Percentiles rank a stretch among this genome's conserved stretches.
phyloP scores from a whole-genome alignment of 495 filamentous ascomycete genomes.

The Pseudotulostoma volvatum region DNA sequence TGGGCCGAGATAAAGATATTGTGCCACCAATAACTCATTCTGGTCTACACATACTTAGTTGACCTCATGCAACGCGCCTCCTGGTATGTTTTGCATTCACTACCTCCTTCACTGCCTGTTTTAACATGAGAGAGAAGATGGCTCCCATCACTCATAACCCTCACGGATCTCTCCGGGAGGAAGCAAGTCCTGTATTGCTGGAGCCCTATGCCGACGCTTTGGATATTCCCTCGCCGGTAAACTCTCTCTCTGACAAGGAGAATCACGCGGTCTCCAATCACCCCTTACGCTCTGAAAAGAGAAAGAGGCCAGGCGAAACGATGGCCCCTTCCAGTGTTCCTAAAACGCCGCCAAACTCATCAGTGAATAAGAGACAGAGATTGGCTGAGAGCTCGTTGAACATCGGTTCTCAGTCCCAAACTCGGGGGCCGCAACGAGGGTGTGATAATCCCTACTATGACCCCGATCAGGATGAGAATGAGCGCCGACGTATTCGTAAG shows the following conservation, averaged over 20 bases:
- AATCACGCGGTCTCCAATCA: constrained; percentile 18
- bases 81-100: too few species aligned
- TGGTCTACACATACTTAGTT: too few species aligned
- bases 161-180: constrained; percentile 10
- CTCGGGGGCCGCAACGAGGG: constrained; percentile 11
- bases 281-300: constrained; percentile 8
- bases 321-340: constrained; percentile 14
- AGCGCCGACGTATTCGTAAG: constrained; percentile 53
- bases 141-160: constrained; percentile 11
- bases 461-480: constrained; percentile 71
- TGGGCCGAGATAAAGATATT: too few species aligned
- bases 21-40: too few species aligned
- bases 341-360: constrained; percentile 2
- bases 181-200: too few species aligned
- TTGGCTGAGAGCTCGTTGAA: constrained; percentile 21
- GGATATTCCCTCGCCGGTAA: constrained; percentile 26
- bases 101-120: constrained; percentile 1
- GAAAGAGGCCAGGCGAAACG: constrained; percentile 9
- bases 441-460: constrained; percentile 48
- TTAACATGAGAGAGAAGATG: too few species aligned
- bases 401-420: constrained; percentile 14
- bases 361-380: constrained; percentile 26
- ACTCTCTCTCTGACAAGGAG: constrained; percentile 43
- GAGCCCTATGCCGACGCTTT: too few species aligned
- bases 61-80: too few species aligned